Percentiles rank a stretch among this genome's conserved stretches.
Conservation (phyloP, 2,329 filamentous ascomycete species). For the Leptodontidium sp. region DNA sequence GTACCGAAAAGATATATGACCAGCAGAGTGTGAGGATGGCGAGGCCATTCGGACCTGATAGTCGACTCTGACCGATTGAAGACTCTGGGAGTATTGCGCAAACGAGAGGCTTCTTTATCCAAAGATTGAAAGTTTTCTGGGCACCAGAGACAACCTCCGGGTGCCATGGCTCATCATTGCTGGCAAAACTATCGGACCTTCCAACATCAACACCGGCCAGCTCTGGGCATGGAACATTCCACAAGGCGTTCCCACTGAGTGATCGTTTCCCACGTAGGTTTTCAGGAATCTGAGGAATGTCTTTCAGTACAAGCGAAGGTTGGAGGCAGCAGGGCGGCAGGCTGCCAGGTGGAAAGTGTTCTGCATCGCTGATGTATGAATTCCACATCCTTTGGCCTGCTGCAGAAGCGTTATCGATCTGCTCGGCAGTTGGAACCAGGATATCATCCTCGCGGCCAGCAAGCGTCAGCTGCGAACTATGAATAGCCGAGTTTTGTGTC, state of each 20-base stretch:
- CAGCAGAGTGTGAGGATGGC: conserved; percentile 21
- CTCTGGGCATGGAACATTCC: conserved; percentile 19
- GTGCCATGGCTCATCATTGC: conserved; percentile 14
- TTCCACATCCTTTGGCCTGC: conserved; percentile 19
- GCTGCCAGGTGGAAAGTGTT: conserved; percentile 1
- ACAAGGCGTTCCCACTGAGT: conserved; percentile 16
- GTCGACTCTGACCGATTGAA: not conserved
- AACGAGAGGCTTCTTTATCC: conserved; percentile 16
- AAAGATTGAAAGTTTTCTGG: conserved; percentile 17
- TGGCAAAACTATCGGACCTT: not conserved
- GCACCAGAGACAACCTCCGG: conserved; percentile 12
- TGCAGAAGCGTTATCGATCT: conserved; percentile 22
- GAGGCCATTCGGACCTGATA: conserved; percentile 5
- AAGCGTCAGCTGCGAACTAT: conserved; percentile 19
- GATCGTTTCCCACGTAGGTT: conserved; percentile 19
- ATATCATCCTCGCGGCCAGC: conserved; percentile 22
- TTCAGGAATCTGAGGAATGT: conserved; percentile 15
- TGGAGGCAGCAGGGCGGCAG: conserved; percentile 27
- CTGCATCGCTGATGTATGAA: conserved; percentile 21
- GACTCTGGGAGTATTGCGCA: conserved; percentile 18
- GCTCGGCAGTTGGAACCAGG: conserved; percentile 19
- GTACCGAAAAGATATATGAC: conserved; percentile 18
- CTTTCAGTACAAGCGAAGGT: conserved; percentile 17
- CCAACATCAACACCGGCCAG: not conserved
- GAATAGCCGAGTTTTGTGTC: conserved; percentile 21